Evolutionary conservation across 2,329 filamentous ascomycete genomes (phyloP), one percentile per base, ranked within the genome.

Genomic region (Chrysoporthe cubensis): DNA sequence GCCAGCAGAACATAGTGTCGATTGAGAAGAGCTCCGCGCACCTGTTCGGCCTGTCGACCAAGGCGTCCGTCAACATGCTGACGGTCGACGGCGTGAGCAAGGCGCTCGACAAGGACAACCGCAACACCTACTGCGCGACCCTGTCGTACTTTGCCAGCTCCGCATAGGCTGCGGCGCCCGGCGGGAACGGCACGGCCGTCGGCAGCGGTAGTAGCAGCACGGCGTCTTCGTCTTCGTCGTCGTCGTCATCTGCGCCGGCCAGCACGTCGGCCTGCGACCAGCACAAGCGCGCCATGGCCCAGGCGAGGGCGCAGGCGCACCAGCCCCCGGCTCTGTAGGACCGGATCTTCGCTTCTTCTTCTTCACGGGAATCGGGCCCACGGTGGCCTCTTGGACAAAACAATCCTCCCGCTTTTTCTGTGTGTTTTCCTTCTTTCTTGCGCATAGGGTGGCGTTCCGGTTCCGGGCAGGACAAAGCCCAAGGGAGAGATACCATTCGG

Each of bases 1-100:
- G 92, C 81, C 92, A 95, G 79, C 84, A 89, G 67, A 90, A 93
- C 79, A 94, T 96, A 81, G 84, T 94, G 59, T 88, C 87, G 72
- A 81, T 95, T 46, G 89, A 93, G 78, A 85, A 86, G 75, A 91
- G 83, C 63, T 76, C 78, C 26, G 82, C 93, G 50, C 82, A 88
- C 72, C 77, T 94, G 48, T 92, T 87, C 71, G 91, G 87, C 8
- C 78, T 94, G 66, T 91, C 85, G 80, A 94, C 91, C 70, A 93
- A 93, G 82, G 91, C 91, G 3, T 84, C 88, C 32, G 82, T 85
- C 63, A 93, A 92, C 79, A 93, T 94, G 90, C 80, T 94, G 69
- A 89, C 85, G 1, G 76, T 90, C 21, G 81, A 91, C 72, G 88
- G 88, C 50, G 72, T 82, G 74, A 78, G 81, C 16, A 80, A 80